Base-by-base conservation (phyloP, 306 rosid species). In the apple (Malus domestica) region DNA sequence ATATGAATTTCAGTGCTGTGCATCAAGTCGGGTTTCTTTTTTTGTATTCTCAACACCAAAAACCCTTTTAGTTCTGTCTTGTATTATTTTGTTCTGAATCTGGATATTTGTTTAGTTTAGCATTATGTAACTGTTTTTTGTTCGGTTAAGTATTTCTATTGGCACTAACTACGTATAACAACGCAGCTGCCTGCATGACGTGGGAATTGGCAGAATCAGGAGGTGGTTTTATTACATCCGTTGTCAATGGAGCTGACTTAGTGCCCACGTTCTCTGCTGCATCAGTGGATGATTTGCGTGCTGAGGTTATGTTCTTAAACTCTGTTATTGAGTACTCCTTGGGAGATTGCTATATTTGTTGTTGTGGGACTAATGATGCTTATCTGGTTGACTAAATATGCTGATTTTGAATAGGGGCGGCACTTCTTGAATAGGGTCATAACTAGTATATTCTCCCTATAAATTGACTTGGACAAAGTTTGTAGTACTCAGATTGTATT, bases 201-300 rank as follows among this genome's bases (percentile, higher is more conserved):
- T 95, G 97, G 97, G 98, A 92, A 75, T 84, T 95, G 87, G 98
- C 97, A 67, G 98, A 95, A 77, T 95, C 97, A 8, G 96, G 97
- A 38, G 77, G 40, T 80, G 74, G 61, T 70, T 90, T 94, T 80
- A 90, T 90, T 79, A 94, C 96, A 55, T 92, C 96, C 9, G 89
- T 94, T 72, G 87, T 94, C 67, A 94, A 94, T 86, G 98, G 90
- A 85, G 96, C 97, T 83, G 97, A 94, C 79, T 82, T 94, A 76
- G 98, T 95, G 86, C 97, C 98, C 59, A 90, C 98, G 49, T 95
- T 95, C 82, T 95, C 98, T 22, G 96, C 97, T 71, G 96, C 98
- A 72, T 92, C 98, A 10, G 96, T 92, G 44, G 97, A 94, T 82
- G 98, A 90, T 76, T 83, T 92, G 89, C 97, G 96, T 23, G 86